phyloP scores from a whole-genome alignment of 1,284 basidiomycete species.

The Tilletia caries region DNA sequence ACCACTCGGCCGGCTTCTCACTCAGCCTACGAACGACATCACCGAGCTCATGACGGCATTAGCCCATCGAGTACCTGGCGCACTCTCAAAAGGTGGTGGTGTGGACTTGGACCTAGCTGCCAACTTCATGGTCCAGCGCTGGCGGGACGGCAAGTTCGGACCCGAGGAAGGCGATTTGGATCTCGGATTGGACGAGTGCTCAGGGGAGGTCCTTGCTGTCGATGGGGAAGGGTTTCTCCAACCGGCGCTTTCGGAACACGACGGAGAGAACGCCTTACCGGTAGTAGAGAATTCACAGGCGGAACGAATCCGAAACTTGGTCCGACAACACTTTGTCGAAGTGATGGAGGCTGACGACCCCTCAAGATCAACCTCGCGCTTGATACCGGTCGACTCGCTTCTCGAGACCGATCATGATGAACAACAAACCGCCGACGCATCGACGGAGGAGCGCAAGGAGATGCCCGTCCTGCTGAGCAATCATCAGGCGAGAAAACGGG shows the following conservation, averaged over 20 bases:
- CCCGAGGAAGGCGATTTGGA: constrained; percentile 40
- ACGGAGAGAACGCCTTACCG: too few relatives aligned
- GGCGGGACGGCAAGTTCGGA: constrained; percentile 40
- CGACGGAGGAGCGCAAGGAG: not conserved
- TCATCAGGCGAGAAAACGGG: not conserved
- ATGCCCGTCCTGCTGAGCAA: constrained; percentile 1
- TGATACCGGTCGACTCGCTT: not conserved
- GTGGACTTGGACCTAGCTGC: constrained; percentile 41
- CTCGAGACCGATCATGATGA: not conserved
- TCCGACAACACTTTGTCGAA: not conserved
- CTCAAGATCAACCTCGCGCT: not conserved
- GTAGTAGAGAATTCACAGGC: not conserved
- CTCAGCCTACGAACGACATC: constrained; percentile 37
- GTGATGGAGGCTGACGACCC: not conserved
- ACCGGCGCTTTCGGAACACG: not conserved
- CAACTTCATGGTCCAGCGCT: constrained; percentile 42
- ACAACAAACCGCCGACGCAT: not conserved
- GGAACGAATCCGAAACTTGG: not conserved
- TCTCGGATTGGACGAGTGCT: constrained; percentile 24
- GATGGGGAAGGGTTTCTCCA: not conserved
- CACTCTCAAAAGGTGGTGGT: constrained; percentile 34
- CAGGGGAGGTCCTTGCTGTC: not conserved
- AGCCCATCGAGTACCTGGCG: constrained; percentile 43
- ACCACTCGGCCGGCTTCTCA: not conserved
- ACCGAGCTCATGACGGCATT: constrained; percentile 28